Evolutionary conservation across 106 monocot species (phyloP).

Genomic region (Platanthera zijinensis): DNA sequence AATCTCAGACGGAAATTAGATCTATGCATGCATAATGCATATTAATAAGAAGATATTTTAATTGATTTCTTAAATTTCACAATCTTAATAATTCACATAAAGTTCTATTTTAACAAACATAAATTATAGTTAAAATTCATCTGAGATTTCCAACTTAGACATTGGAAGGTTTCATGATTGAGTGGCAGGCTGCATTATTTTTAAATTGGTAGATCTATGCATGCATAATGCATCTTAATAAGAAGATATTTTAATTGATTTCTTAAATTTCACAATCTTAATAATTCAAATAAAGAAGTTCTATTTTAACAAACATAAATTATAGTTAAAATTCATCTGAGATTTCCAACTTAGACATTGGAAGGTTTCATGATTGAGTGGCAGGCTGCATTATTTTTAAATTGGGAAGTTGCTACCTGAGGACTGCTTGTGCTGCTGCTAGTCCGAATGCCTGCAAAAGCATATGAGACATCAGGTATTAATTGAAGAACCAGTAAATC

Average conservation of each 20-base stretch:
- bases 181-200: neutral
- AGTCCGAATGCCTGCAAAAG: conserved; percentile 3
- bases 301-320: neutral
- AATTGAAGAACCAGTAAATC: neutral
- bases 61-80: neutral
- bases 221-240: neutral
- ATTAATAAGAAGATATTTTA: neutral
- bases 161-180: neutral
- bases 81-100: neutral
- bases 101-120: neutral
- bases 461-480: neutral
- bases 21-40: neutral
- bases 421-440: neutral
- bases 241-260: neutral
- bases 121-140: neutral
- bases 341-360: neutral
- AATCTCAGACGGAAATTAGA: neutral
- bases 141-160: neutral
- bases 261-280: neutral
- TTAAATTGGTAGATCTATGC: too few relatives aligned
- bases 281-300: neutral
- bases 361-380: neutral
- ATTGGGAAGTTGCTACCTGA: neutral
- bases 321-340: neutral
- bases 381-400: neutral